Percentiles rank a stretch among this genome's conserved stretches.
These are phyloP conservation scores for Puccinia sorghi DNA, from an alignment of 1,284 basidiomycete genomes.

Conservation along the genomic window DNA sequence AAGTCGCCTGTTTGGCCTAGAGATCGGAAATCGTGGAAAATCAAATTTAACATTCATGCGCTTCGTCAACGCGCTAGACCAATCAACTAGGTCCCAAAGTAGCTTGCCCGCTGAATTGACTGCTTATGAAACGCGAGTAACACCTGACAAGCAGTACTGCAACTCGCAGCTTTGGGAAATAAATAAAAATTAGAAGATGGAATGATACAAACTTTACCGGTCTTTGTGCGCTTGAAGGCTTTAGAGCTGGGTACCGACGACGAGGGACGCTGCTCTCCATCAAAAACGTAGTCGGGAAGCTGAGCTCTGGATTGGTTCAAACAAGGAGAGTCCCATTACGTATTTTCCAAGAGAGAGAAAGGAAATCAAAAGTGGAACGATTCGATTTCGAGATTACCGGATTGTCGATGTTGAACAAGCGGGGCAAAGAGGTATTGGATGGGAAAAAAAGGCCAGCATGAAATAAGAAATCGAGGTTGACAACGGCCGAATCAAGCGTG, in stretches of 20 bases:
- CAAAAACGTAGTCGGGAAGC: conserved; percentile 80
- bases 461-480: conserved; percentile 23
- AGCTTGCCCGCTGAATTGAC: neutral
- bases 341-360: conserved; percentile 14
- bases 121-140: neutral
- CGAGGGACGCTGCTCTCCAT: conserved; percentile 72
- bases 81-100: neutral
- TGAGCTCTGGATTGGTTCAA: conserved; percentile 63
- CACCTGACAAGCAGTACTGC: neutral
- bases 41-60: conserved; percentile 8
- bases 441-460: conserved; percentile 12
- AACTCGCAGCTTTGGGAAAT: neutral
- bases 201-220: conserved; percentile 66
- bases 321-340: conserved; percentile 51
- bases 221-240: conserved; percentile 68
- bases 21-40: neutral
- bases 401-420: conserved; percentile 47
- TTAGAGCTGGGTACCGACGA: conserved; percentile 59
- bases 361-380: conserved; percentile 13
- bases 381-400: neutral
- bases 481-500: conserved; percentile 7
- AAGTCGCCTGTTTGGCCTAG: conserved; percentile 16
- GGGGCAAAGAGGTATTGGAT: neutral
- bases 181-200: conserved; percentile 23
- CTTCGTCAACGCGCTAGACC: neutral